These are phyloP conservation scores for Moniliella sp. DNA, from an alignment of 1,284 basidiomycete genomes.

Conservation along the genomic window DNA sequence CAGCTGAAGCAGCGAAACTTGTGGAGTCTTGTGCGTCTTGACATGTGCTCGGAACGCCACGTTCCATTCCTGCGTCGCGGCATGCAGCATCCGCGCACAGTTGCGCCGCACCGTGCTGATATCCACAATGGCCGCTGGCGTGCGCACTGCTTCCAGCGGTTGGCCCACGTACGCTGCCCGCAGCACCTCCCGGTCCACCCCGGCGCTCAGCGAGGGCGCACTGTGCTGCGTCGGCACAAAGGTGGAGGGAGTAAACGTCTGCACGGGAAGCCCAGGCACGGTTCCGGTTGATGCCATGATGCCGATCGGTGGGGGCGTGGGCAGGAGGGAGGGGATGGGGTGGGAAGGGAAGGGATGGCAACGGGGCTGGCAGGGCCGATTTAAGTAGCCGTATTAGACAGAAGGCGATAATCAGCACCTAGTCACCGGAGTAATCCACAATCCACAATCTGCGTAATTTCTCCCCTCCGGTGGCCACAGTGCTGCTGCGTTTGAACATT, in stretches of 20 bases:
- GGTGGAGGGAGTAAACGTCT: background rate
- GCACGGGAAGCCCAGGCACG: background rate
- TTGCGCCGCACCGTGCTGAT: conserved; percentile 48
- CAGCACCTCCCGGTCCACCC: background rate
- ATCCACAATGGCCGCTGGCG: conserved; percentile 59
- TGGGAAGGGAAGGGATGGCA: too few species aligned
- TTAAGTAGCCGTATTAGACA: too few species aligned
- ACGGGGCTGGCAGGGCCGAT: too few species aligned
- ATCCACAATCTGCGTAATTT: too few species aligned
- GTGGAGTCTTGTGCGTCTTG: conserved; percentile 55
- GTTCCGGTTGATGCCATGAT: background rate
- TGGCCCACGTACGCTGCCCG: conserved; percentile 38
- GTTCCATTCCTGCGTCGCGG: conserved; percentile 44
- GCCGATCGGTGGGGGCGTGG: background rate
- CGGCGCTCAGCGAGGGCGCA: background rate
- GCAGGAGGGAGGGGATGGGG: too few species aligned
- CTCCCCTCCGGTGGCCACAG: too few species aligned
- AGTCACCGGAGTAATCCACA: too few species aligned
- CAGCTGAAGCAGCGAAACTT: too few species aligned
- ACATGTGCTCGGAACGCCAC: conserved; percentile 53
- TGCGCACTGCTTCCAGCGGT: conserved; percentile 44
- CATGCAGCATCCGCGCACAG: conserved; percentile 50
- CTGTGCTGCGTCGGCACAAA: background rate
- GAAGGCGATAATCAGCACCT: too few species aligned
- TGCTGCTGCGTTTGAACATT: too few species aligned